Conservation (phyloP, 2,329 filamentous ascomycete species). For the Aspergillus neoniger region DNA sequence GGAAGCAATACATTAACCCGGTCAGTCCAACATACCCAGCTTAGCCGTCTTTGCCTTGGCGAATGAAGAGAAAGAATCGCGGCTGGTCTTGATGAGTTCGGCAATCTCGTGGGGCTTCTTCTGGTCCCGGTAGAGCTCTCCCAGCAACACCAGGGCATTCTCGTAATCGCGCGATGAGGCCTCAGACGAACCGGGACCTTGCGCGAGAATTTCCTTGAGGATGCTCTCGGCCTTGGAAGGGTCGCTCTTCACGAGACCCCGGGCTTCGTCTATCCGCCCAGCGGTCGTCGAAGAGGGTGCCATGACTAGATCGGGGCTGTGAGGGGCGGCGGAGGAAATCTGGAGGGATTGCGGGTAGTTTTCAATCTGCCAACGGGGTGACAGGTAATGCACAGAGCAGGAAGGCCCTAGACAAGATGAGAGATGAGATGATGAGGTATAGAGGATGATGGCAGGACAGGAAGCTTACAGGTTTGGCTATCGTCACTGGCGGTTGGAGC, state of each 20-base stretch:
- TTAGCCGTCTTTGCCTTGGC: conserved; percentile 99
- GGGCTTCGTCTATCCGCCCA: conserved; percentile 81
- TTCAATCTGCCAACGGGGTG: background rate
- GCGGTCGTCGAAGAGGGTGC: conserved; percentile 54
- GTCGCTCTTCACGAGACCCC: conserved; percentile 77
- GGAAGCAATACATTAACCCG: background rate
- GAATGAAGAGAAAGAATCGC: conserved; percentile 89
- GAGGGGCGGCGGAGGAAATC: conserved; percentile 4
- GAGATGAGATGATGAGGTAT: conserved; percentile 10
- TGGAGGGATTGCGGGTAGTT: conserved; percentile 14
- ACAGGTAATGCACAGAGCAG: background rate
- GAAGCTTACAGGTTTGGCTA: conserved; percentile 15
- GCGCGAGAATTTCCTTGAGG: conserved; percentile 87
- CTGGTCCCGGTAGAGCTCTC: conserved; percentile 83
- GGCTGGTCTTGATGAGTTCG: conserved; percentile 84
- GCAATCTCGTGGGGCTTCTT: conserved; percentile 84
- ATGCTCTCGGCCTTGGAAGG: conserved; percentile 80
- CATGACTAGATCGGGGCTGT: conserved; percentile 40
- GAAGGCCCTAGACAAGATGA: background rate
- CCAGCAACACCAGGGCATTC: conserved; percentile 80
- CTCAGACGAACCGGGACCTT: conserved; percentile 81
- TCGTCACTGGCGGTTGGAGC: conserved; percentile 25
- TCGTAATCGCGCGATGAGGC: conserved; percentile 90
- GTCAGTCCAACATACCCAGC: conserved; percentile 66
- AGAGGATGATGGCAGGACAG: conserved; percentile 13